Percentiles rank a stretch among this genome's conserved stretches.
Evolutionary conservation across 257 asterid genomes (phyloP).

Genomic region (Orobanche coerulescens): DNA sequence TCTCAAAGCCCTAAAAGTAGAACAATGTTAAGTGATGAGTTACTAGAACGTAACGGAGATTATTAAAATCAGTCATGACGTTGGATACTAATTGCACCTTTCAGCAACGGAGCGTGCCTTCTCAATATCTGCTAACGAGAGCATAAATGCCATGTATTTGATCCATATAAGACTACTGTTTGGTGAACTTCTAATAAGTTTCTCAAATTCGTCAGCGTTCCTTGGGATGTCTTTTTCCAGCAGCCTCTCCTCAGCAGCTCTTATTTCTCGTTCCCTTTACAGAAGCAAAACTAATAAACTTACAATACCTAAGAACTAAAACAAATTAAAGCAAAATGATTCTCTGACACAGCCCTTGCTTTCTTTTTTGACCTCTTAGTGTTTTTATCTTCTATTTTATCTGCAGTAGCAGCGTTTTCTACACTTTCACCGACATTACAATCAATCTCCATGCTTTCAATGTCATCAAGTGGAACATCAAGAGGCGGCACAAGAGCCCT

Average conservation of each 20-base stretch:
- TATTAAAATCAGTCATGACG: background rate
- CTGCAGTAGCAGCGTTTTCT: conserved; percentile 28
- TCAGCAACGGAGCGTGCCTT: conserved; percentile 90
- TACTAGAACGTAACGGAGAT: background rate
- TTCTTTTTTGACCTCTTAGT: conserved; percentile 48
- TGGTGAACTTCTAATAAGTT: conserved; percentile 68
- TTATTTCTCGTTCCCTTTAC: conserved; percentile 79
- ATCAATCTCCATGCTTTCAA: conserved; percentile 41
- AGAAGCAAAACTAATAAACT: conserved; percentile 6
- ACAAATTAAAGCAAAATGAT: conserved; percentile 16
- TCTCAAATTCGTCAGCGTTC: conserved; percentile 85
- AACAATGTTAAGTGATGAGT: conserved; percentile 9
- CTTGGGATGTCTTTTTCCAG: conserved; percentile 68
- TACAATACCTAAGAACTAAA: background rate
- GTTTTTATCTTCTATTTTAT: conserved; percentile 41
- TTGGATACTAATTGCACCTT: conserved; percentile 38
- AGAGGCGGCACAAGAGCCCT: conserved; percentile 81
- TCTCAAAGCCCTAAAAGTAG: conserved; percentile 76
- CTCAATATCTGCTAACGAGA: conserved; percentile 75
- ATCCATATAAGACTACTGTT: conserved; percentile 90
- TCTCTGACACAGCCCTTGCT: conserved; percentile 24
- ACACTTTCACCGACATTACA: conserved; percentile 31
- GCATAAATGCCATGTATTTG: conserved; percentile 84
- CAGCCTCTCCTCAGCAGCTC: conserved; percentile 88
- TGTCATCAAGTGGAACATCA: conserved; percentile 79